These are phyloP conservation scores for Tricholoma bakamatsutake DNA, from an alignment of 768 basidiomycete genomes.

Conservation along the genomic window DNA sequence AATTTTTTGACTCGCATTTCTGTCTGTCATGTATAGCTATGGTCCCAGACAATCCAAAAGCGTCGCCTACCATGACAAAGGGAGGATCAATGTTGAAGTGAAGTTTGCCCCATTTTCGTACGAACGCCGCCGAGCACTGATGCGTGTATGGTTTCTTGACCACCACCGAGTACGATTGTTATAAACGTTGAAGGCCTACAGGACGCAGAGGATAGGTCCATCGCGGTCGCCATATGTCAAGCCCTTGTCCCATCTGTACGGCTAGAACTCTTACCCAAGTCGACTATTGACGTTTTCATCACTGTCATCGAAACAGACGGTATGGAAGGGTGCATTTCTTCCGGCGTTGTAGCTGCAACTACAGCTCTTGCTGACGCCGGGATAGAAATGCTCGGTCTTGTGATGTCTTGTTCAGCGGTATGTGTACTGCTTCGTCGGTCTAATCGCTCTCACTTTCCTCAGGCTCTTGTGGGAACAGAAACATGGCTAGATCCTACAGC, in stretches of 20 bases:
- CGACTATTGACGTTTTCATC: slow-evolving; percentile 87
- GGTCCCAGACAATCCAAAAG: slow-evolving; percentile 84
- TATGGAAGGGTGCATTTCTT: slow-evolving; percentile 80
- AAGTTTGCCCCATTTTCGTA: slow-evolving; percentile 96
- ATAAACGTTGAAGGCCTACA: slow-evolving; percentile 28
- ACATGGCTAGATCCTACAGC: slow-evolving; percentile 80
- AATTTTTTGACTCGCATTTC: slow-evolving; percentile 3
- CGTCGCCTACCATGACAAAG: slow-evolving; percentile 77
- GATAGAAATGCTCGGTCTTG: slow-evolving; percentile 86
- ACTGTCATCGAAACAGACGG: slow-evolving; percentile 91
- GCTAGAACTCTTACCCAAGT: slow-evolving; percentile 89
- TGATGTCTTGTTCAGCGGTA: slow-evolving; percentile 78
- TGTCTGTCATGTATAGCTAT: slow-evolving; percentile 42
- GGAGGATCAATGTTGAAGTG: slow-evolving; percentile 89
- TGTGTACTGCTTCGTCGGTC: slow-evolving; percentile 16
- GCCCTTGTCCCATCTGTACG: slow-evolving; percentile 79
- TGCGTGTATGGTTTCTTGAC: slow-evolving; percentile 56
- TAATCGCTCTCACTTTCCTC: slow-evolving; percentile 1
- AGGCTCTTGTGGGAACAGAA: slow-evolving; percentile 54
- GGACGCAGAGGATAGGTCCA: slow-evolving; percentile 92
- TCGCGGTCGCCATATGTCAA: slow-evolving; percentile 81
- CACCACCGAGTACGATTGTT: slow-evolving; percentile 5
- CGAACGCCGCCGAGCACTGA: slow-evolving; percentile 66
- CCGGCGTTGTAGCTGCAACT: slow-evolving; percentile 82
- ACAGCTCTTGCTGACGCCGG: slow-evolving; percentile 91